These are phyloP conservation scores for Salmacisia buchloeana DNA, from an alignment of 1,284 basidiomycete species.

Conservation along the genomic window DNA sequence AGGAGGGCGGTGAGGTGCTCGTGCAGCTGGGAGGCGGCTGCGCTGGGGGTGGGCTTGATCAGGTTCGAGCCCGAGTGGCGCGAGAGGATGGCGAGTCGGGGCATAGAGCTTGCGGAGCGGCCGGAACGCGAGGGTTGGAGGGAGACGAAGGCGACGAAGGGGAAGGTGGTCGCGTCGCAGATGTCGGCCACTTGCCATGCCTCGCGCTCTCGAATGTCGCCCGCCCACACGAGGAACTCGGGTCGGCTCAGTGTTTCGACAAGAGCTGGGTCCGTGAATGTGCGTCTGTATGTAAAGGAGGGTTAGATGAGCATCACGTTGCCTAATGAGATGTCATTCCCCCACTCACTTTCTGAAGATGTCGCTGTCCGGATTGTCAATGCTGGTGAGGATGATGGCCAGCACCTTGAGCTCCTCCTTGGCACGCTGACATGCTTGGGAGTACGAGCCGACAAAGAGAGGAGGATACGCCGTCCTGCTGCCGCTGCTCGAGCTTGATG, in stretches of 20 bases:
- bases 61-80: constrained; percentile 34
- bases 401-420: constrained; percentile 69
- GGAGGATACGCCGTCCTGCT: constrained; percentile 19
- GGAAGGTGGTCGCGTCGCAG: constrained; percentile 80
- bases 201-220: constrained; percentile 72
- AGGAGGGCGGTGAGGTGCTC: constrained; percentile 37
- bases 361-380: constrained; percentile 80
- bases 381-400: constrained; percentile 76
- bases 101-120: constrained; percentile 12
- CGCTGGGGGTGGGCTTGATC: constrained; percentile 13
- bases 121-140: constrained; percentile 62
- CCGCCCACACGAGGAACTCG: constrained; percentile 75
- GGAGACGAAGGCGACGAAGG: constrained; percentile 82
- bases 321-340: constrained; percentile 2
- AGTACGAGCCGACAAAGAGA: constrained; percentile 76
- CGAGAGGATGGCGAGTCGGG: constrained; percentile 35
- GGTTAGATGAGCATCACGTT: not conserved
- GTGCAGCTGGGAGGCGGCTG: constrained; percentile 24
- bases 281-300: constrained; percentile 56
- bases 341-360: constrained; percentile 70
- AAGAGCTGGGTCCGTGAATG: constrained; percentile 68
- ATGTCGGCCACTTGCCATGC: constrained; percentile 80
- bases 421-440: constrained; percentile 67
- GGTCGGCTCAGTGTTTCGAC: constrained; percentile 65
- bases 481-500: too few relatives aligned